phyloP scores from a whole-genome alignment of 176 grass and related monocot genomes.

The Carex kokanica region DNA sequence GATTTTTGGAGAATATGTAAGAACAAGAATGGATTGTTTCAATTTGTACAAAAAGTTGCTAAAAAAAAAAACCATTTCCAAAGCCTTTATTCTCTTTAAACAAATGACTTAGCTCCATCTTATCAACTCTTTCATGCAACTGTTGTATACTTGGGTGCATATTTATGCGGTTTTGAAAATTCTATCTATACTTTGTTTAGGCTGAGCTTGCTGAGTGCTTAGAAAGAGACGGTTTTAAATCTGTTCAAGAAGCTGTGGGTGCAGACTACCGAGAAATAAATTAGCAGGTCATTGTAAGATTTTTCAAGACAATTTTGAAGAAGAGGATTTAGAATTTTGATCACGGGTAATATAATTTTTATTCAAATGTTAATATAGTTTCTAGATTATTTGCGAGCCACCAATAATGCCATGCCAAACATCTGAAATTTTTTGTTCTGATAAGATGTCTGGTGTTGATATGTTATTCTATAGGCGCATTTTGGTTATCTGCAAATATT shows the following conservation, averaged over 20 bases:
- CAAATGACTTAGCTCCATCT: background rate
- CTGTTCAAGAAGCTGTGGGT: constrained; percentile 75
- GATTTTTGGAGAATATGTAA: background rate
- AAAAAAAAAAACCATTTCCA: background rate
- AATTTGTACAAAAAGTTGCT: background rate
- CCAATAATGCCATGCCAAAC: background rate
- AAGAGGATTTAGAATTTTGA: constrained; percentile 11
- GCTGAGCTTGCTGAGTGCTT: constrained; percentile 85
- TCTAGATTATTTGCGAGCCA: constrained; percentile 5
- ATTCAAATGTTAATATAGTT: constrained; percentile 26
- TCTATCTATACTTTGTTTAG: constrained; percentile 35
- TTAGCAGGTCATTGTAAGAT: constrained; percentile 3
- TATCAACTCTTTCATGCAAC: background rate
- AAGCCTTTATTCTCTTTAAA: background rate
- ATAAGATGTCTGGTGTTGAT: background rate
- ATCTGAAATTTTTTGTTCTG: background rate
- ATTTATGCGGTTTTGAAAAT: constrained; percentile 11
- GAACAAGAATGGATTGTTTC: background rate
- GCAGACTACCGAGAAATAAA: constrained; percentile 58
- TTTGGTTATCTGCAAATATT: background rate
- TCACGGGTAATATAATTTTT: constrained; percentile 14
- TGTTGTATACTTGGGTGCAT: background rate
- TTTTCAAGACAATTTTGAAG: constrained; percentile 6
- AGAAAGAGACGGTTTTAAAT: constrained; percentile 93
- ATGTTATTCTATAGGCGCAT: background rate